phyloP scores from a whole-genome alignment of 805 yeast species.

The Saccharomycopsis malanga region DNA sequence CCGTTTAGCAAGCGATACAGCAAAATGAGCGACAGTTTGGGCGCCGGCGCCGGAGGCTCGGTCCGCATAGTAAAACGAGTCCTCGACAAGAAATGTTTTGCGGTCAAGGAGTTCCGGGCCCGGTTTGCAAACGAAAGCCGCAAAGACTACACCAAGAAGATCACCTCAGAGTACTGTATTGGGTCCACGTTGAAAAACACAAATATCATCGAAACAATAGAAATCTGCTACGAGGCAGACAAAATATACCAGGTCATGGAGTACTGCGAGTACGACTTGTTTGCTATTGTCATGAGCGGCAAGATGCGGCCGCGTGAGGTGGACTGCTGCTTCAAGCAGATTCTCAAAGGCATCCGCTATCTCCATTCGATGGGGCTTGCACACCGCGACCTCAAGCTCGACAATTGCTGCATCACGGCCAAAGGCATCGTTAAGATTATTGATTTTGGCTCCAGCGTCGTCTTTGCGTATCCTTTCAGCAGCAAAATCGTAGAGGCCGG shows the following conservation, averaged over 20 bases:
- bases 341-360: constrained; percentile 72
- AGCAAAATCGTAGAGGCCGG: constrained; percentile 66
- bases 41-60: constrained; percentile 94
- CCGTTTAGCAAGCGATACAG: constrained; percentile 74
- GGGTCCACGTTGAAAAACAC: constrained; percentile 88
- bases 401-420: constrained; percentile 80
- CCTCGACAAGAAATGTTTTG: constrained; percentile 66
- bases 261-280: constrained; percentile 85
- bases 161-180: constrained; percentile 90
- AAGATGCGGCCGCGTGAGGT: constrained; percentile 76
- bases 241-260: constrained; percentile 90
- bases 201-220: constrained; percentile 85
- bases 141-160: constrained; percentile 84
- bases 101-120: constrained; percentile 86
- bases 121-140: constrained; percentile 66
- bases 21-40: constrained; percentile 77
- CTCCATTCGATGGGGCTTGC: constrained; percentile 81
- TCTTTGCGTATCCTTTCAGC: constrained; percentile 80
- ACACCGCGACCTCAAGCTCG: constrained; percentile 86
- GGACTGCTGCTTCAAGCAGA: constrained; percentile 84
- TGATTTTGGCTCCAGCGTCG: constrained; percentile 92
- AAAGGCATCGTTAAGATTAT: constrained; percentile 84
- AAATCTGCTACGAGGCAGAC: constrained; percentile 82
- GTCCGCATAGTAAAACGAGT: constrained; percentile 68
- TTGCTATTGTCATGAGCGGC: constrained; percentile 91